Evolutionary conservation across 129 eudicot species (phyloP).

Genomic region (Flaveria ramosissima): DNA sequence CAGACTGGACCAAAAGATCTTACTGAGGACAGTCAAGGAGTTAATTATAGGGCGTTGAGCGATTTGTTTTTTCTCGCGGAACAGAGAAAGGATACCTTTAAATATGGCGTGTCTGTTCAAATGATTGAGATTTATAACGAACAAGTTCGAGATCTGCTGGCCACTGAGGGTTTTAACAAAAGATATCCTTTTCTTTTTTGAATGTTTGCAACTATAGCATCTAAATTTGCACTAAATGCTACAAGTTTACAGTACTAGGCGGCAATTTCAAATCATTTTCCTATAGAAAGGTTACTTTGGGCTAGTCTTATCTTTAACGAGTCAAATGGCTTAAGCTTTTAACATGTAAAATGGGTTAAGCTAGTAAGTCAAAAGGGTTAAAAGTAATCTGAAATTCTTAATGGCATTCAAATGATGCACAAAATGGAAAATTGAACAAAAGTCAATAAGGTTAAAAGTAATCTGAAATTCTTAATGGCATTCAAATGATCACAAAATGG

Average conservation of each 20-base stretch:
- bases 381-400: not conserved
- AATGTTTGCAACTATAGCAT: slow-evolving; percentile 10
- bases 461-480: not conserved
- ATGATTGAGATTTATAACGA: slow-evolving; percentile 98
- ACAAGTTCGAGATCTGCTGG: slow-evolving; percentile 97
- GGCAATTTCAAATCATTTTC: not conserved
- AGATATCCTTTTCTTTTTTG: slow-evolving; percentile 72
- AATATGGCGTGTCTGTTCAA: slow-evolving; percentile 89
- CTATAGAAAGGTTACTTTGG: not conserved
- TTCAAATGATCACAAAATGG: not conserved
- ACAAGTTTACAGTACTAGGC: not conserved
- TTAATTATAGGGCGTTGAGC: slow-evolving; percentile 85
- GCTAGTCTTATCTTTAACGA: not conserved
- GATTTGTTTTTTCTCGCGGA: slow-evolving; percentile 83
- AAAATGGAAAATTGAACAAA: not conserved
- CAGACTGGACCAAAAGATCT: slow-evolving; percentile 93
- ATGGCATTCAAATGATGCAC: not conserved
- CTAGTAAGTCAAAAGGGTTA: not conserved
- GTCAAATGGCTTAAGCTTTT: not conserved
- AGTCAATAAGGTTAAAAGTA: not conserved
- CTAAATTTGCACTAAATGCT: not conserved
- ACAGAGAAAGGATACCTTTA: slow-evolving; percentile 77
- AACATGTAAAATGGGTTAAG: not conserved
- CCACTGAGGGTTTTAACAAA: slow-evolving; percentile 69
- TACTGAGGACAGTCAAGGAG: slow-evolving; percentile 83